These are phyloP conservation scores for Cladosporium colombiae DNA, from an alignment of 2,329 filamentous ascomycete species.

Conservation along the genomic window DNA sequence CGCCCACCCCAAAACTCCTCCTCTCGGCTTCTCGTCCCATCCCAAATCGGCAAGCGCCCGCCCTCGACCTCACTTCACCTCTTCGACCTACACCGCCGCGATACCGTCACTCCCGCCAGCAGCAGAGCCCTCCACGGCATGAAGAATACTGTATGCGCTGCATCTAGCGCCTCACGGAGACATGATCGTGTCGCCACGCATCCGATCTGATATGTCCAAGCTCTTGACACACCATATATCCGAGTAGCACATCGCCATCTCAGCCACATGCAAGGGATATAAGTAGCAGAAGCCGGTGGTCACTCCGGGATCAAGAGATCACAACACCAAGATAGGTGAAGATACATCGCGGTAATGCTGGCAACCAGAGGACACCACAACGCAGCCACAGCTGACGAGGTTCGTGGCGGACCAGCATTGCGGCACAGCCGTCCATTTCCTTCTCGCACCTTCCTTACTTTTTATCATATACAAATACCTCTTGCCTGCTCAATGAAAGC, in stretches of 20 bases:
- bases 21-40: slow-evolving; percentile 9
- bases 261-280: not conserved
- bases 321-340: not conserved
- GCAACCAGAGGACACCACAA: not conserved
- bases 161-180: no score
- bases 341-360: not conserved
- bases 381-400: not conserved
- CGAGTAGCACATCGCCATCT: not conserved
- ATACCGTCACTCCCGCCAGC: not conserved
- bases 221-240: not conserved
- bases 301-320: not conserved
- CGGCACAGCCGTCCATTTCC: not conserved
- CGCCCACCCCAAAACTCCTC: slow-evolving; percentile 3
- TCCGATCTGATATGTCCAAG: not conserved
- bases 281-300: not conserved
- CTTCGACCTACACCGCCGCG: not conserved
- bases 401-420: not conserved
- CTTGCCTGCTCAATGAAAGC: not conserved
- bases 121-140: not conserved
- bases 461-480: not conserved
- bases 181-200: not conserved
- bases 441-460: not conserved
- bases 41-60: slow-evolving; percentile 16
- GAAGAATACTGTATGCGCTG: not conserved
- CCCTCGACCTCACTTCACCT: slow-evolving; percentile 19